These are phyloP conservation scores for Penicillium taxi DNA, from an alignment of 495 filamentous ascomycete genomes.

Conservation along the genomic window DNA sequence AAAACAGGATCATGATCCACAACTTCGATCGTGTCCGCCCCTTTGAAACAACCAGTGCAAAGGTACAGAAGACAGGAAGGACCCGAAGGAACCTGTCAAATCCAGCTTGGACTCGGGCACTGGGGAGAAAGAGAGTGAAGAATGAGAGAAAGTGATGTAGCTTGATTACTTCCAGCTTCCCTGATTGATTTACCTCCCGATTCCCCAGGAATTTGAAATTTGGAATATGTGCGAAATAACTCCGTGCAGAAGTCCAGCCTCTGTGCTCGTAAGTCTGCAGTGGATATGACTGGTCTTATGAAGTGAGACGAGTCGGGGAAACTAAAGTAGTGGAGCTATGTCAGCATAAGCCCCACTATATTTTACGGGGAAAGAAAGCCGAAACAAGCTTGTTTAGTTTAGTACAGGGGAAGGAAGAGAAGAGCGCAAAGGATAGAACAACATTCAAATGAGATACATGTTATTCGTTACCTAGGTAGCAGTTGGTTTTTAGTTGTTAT, in stretches of 20 bases:
- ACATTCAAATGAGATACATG: too few relatives aligned
- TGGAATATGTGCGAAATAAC: conserved; percentile 1
- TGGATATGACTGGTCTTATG: conserved; percentile 1
- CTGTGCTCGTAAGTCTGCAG: too few relatives aligned
- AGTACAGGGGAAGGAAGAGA: too few relatives aligned
- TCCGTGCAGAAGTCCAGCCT: neutral
- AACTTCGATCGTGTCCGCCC: conserved; percentile 3
- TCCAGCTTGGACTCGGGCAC: neutral
- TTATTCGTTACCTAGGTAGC: too few relatives aligned
- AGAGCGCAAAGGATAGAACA: too few relatives aligned
- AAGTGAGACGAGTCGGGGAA: too few relatives aligned
- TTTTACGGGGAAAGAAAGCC: too few relatives aligned
- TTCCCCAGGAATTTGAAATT: conserved; percentile 6
- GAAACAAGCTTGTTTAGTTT: too few relatives aligned
- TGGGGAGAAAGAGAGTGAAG: neutral
- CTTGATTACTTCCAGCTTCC: neutral
- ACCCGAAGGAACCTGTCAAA: conserved; percentile 17
- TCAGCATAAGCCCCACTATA: too few relatives aligned
- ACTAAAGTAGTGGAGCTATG: too few relatives aligned
- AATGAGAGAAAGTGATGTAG: neutral
- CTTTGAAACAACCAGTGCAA: neutral
- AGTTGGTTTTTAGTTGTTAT: too few relatives aligned
- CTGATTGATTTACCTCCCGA: neutral
- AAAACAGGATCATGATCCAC: conserved; percentile 6
- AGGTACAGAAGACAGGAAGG: too few relatives aligned